These are phyloP conservation scores for Penicillium italicum DNA, from an alignment of 2,329 filamentous ascomycete species.

Conservation along the genomic window DNA sequence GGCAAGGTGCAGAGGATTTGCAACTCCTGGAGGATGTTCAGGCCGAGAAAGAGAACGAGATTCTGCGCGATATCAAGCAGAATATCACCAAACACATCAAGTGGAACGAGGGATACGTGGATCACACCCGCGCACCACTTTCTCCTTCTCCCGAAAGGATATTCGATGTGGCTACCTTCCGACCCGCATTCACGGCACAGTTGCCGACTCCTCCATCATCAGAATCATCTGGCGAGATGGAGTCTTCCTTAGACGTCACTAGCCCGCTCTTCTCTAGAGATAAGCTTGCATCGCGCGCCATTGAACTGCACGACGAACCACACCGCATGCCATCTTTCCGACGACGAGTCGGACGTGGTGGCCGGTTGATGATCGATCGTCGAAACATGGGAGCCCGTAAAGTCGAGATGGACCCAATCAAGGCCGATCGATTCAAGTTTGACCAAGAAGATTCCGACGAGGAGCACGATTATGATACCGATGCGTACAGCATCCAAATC, in stretches of 20 bases:
- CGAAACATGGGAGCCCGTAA: slow-evolving; percentile 61
- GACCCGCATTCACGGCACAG: slow-evolving; percentile 64
- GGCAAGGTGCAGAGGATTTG: slow-evolving; percentile 77
- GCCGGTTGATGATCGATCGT: slow-evolving; percentile 84
- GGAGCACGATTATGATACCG: slow-evolving; percentile 68
- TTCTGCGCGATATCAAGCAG: slow-evolving; percentile 76
- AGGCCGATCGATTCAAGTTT: slow-evolving; percentile 75
- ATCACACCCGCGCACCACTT: slow-evolving; percentile 80
- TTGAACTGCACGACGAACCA: slow-evolving; percentile 44
- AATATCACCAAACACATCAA: slow-evolving; percentile 84
- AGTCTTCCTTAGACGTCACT: slow-evolving; percentile 35
- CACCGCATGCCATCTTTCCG: slow-evolving; percentile 65
- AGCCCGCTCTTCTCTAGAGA: slow-evolving; percentile 33
- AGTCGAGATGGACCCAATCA: slow-evolving; percentile 47
- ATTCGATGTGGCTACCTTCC: slow-evolving; percentile 59
- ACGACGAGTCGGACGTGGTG: slow-evolving; percentile 77
- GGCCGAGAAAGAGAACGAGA: slow-evolving; percentile 75
- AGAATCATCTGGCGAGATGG: slow-evolving; percentile 46
- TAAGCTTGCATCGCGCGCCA: slow-evolving; percentile 41
- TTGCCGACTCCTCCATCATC: slow-evolving; percentile 53
- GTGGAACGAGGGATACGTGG: slow-evolving; percentile 88
- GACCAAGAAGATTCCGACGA: slow-evolving; percentile 81
- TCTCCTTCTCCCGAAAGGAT: slow-evolving; percentile 68
- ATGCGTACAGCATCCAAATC: slow-evolving; percentile 60
- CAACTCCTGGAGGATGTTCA: slow-evolving; percentile 71